Evolutionary conservation across 148 eudicot genomes (phyloP), one percentile per base, ranked within the genome.

Genomic region (Camellia granthamiana): DNA sequence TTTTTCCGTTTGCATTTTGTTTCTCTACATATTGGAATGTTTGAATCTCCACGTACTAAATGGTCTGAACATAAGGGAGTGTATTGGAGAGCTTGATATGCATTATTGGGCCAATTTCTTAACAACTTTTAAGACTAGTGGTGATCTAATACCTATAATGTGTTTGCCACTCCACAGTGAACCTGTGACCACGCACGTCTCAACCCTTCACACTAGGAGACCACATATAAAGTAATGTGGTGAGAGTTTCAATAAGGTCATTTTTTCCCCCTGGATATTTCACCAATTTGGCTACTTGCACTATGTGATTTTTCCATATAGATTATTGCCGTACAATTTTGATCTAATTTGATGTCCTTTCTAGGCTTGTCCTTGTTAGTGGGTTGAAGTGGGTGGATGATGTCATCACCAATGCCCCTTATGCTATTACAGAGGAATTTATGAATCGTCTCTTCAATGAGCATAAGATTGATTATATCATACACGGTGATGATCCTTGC

Each of bases 301-400:
- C 64, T 60, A 30, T 30, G 64, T 21, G 23, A 49, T 30, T 77
- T 21, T 72, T 71, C 74, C 76, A 72, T 66, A 11, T 41, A 30
- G 79, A 15, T 12, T 10, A 56, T 63, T 41, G 42, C 75, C 65
- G 7, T 71, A 42, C 46, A 19, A 19, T 54, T 47, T 23, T 64
- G 38, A 44, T 71, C 55, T 56, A 61, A 42, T 69, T 15, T 73
- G 58, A 60, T 46, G 49, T 79, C 16, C 46, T 80, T 82, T 86
- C 74, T 86, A 96, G 98, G 91, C 80, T 92, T 79, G 89, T 91
- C 64, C 97, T 96, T 83, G 98, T 96, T 83, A 93, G 95, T 75
- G 98, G 98, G 70, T 87, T 96, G 86, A 95, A 96, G 88, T 96
- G 99, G 99, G 99, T 96, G 79, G 91, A 93, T 83, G 97, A 92